Evolutionary conservation across 164 flowering plant species (phyloP), one percentile per base, ranked within the genome.

Genomic region (Santalum album): DNA sequence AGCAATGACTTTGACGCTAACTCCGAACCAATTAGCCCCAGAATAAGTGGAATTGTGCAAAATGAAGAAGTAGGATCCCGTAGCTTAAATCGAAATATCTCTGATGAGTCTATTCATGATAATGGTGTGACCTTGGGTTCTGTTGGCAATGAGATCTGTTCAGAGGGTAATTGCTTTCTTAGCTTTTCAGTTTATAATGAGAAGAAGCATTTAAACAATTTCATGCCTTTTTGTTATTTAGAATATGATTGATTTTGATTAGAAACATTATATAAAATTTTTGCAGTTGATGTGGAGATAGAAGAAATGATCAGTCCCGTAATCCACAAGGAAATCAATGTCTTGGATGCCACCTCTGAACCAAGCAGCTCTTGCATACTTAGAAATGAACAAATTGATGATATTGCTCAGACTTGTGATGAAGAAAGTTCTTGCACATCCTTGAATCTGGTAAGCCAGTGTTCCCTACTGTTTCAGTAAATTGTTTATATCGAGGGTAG

Each of bases 401-500:
- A 53, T 38, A 40, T 36, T 12, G 27, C 66, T 57, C 62, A 67
- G 48, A 34, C 23, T 40, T 55, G 26, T 53, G 66, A 65, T 60
- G 70, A 39, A 58, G 51, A 55, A 60, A 59, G 40, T 55, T 23
- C 57, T 55, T 45, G 62, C 2, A 39, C 56, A 49, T 29, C 59
- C 71, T 57, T 49, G 48, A 64, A 53, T 62, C 54, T 44, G 78
- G 89, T 83, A 63, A 66, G 49, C 17, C 46, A n/a, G 5, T 43
- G 46, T 43, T n/a, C n/a, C n/a, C 12, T 12, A 32, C 36, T 12
- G 12, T 12, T 32, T 6, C 36, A 32, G 7, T 7, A 32, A 7
- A 6, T 32, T 32, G 36, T 7, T 12, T 6, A 0, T 32, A 32
- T 32, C 12, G 7, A 32, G 10, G 0, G 36, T 32, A 0, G 36